A percentile compares a stretch with the other conserved stretches of the same genome.
Evolutionary conservation across 768 basidiomycete species (phyloP).

Genomic region (Boletellus sp.): DNA sequence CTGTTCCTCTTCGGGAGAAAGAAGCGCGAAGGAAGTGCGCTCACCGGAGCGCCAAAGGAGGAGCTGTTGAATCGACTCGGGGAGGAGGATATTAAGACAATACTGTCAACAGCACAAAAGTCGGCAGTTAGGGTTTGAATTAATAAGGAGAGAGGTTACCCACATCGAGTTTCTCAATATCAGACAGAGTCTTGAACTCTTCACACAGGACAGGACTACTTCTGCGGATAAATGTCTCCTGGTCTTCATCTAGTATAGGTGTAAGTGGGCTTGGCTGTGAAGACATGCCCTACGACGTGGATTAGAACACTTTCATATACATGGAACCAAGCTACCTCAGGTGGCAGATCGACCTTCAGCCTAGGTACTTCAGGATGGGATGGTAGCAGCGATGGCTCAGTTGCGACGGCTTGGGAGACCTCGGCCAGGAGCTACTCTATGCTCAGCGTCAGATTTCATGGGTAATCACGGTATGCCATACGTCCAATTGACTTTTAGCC

Average conservation of each 20-base stretch:
- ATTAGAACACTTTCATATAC: not conserved
- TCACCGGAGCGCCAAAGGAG: slow-evolving; percentile 67
- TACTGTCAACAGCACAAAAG: slow-evolving; percentile 42
- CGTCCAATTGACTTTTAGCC: slow-evolving; percentile 26
- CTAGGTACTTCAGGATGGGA: slow-evolving; percentile 23
- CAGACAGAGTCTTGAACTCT: slow-evolving; percentile 43
- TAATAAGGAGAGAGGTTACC: slow-evolving; percentile 15
- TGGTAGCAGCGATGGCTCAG: slow-evolving; percentile 24
- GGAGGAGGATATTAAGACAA: slow-evolving; percentile 66
- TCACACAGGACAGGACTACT: slow-evolving; percentile 34
- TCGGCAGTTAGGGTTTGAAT: not conserved
- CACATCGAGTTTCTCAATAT: slow-evolving; percentile 51
- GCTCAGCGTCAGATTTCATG: slow-evolving; percentile 17
- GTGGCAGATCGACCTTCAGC: slow-evolving; percentile 11
- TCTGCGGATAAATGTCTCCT: not conserved
- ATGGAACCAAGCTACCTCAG: slow-evolving; percentile 12
- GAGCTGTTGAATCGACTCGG: slow-evolving; percentile 68
- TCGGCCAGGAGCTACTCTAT: slow-evolving; percentile 24
- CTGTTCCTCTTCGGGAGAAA: slow-evolving; percentile 53
- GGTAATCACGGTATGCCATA: slow-evolving; percentile 16
- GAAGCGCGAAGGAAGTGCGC: slow-evolving; percentile 48
- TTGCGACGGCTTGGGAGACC: slow-evolving; percentile 30
- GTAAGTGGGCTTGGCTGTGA: slow-evolving; percentile 23
- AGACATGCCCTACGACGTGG: slow-evolving; percentile 13
- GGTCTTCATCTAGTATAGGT: slow-evolving; percentile 11